These are phyloP conservation scores for Zychaea mexicana DNA, from an alignment of 371 early-diverging fungal genomes.

Conservation along the genomic window DNA sequence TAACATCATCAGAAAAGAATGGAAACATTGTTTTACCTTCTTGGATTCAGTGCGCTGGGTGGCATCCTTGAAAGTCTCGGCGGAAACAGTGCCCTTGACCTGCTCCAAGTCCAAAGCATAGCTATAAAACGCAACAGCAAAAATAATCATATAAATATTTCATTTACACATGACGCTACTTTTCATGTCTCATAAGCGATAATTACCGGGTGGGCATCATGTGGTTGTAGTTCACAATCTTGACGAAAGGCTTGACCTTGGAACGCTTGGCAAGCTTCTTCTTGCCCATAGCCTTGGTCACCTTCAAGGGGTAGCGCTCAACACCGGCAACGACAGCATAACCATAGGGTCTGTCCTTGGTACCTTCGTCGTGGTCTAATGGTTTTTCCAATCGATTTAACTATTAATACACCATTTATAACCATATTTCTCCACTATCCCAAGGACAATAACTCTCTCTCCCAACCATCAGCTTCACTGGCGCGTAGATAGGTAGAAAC, in stretches of 20 bases:
- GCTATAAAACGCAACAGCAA: constrained; percentile 16
- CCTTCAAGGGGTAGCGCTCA: constrained; percentile 95
- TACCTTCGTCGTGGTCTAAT: constrained; percentile 82
- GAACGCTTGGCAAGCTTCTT: constrained; percentile 95
- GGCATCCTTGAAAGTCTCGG: constrained; percentile 93
- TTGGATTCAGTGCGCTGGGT: constrained; percentile 88
- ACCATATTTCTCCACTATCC: not conserved
- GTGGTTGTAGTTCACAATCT: constrained; percentile 98
- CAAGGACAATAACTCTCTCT: too few species aligned
- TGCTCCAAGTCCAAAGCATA: constrained; percentile 86
- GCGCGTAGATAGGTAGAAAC: too few species aligned
- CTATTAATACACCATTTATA: not conserved
- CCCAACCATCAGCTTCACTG: not conserved
- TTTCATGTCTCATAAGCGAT: too few species aligned
- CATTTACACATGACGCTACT: too few species aligned
- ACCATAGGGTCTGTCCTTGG: constrained; percentile 93
- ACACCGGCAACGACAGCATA: constrained; percentile 98
- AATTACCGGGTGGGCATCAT: constrained; percentile 96
- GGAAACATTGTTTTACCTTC: too few species aligned
- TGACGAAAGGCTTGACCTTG: constrained; percentile 97
- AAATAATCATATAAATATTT: not conserved
- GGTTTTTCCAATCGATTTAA: not conserved
- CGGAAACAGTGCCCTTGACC: constrained; percentile 85
- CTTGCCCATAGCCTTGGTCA: constrained; percentile 92
- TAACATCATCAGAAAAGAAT: too few species aligned